Conservation (phyloP, 257 asterid genomes). For the Paulownia fortunei region DNA sequence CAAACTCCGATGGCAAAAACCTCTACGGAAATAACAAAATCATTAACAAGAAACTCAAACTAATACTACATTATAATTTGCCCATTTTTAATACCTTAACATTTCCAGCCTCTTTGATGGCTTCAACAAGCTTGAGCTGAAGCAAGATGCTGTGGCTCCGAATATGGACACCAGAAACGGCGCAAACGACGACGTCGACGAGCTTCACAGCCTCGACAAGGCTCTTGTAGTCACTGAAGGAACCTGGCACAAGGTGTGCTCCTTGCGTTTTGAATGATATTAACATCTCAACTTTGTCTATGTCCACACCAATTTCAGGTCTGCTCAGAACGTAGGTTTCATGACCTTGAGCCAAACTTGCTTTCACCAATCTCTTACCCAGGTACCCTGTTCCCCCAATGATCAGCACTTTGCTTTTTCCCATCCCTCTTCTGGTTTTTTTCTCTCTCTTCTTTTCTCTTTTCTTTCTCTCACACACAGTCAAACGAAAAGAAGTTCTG, state of each 20-base stretch:
- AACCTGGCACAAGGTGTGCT: constrained; percentile 61
- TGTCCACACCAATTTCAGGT: constrained; percentile 60
- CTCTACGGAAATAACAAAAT: constrained; percentile 36
- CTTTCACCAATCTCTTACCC: constrained; percentile 67
- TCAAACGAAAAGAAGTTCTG: not conserved
- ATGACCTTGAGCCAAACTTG: constrained; percentile 61
- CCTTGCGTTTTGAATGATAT: constrained; percentile 63
- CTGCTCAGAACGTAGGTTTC: constrained; percentile 56
- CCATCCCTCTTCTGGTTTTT: constrained; percentile 36
- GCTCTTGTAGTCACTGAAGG: constrained; percentile 53
- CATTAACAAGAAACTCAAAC: not conserved
- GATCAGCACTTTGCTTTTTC: constrained; percentile 58
- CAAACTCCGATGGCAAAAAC: constrained; percentile 78
- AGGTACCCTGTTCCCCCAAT: constrained; percentile 77
- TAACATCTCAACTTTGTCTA: constrained; percentile 59
- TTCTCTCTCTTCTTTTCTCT: too few species aligned
- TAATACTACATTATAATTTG: too few species aligned
- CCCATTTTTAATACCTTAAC: constrained; percentile 51
- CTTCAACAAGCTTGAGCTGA: constrained; percentile 68
- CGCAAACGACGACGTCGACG: constrained; percentile 67
- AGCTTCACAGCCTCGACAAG: constrained; percentile 66
- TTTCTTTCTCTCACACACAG: not conserved
- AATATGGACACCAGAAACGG: constrained; percentile 70
- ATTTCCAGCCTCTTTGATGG: constrained; percentile 87
- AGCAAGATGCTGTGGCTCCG: constrained; percentile 52